Percentiles rank a stretch among this genome's conserved stretches.
These are phyloP conservation scores for Botryotinia convoluta DNA, from an alignment of 2,329 filamentous ascomycete genomes.

Conservation along the genomic window DNA sequence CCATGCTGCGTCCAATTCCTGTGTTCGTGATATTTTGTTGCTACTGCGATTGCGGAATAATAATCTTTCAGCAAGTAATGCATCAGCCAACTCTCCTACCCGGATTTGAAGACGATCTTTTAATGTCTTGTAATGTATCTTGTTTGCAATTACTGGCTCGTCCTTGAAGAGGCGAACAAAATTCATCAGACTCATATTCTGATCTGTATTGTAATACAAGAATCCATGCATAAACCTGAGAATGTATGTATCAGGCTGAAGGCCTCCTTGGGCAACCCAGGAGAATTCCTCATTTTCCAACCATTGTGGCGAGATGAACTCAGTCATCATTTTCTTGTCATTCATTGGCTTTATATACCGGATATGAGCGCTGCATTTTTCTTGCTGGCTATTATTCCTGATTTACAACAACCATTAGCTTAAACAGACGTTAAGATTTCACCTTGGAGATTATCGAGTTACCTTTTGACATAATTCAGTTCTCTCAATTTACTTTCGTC, in stretches of 20 bases:
- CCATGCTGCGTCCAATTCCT: neutral
- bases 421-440: neutral
- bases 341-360: neutral
- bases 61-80: neutral
- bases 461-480: neutral
- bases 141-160: neutral
- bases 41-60: neutral
- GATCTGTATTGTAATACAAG: neutral
- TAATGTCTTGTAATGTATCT: neutral
- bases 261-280: neutral
- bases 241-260: neutral
- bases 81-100: neutral
- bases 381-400: neutral
- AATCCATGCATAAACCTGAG: neutral
- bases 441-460: neutral
- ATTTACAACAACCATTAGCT: neutral
- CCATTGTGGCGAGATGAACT: neutral
- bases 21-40: neutral
- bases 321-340: neutral
- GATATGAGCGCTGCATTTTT: neutral
- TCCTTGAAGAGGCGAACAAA: neutral
- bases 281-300: neutral
- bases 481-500: neutral
- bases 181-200: neutral
- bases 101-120: neutral